Conservation (phyloP, 2,329 filamentous ascomycete genomes). For the Aspergillus vadensis region DNA sequence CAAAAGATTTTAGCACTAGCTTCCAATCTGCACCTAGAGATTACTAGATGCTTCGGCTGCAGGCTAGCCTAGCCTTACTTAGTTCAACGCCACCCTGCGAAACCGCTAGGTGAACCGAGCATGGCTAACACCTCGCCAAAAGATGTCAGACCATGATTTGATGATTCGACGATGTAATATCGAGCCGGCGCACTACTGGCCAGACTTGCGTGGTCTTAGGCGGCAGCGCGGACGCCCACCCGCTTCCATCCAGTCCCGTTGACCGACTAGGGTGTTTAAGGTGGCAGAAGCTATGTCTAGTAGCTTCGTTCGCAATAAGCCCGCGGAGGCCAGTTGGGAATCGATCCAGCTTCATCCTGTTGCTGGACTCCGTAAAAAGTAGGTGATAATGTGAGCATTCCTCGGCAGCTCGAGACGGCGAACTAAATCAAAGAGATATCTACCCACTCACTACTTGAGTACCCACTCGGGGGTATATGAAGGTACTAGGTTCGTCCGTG, state of each 20-base stretch:
- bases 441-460: neutral
- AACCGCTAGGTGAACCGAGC: conserved; percentile 3
- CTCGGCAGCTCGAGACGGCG: neutral
- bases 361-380: neutral
- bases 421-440: neutral
- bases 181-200: neutral
- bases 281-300: neutral
- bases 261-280: neutral
- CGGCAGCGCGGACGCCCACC: neutral
- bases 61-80: neutral
- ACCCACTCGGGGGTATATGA: neutral
- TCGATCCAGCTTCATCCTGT: neutral
- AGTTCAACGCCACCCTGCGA: neutral
- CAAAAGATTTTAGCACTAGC: neutral
- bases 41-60: conserved; percentile 1
- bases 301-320: neutral
- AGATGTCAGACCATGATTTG: neutral
- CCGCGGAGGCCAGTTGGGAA: neutral
- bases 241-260: neutral
- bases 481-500: neutral
- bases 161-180: neutral
- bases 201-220: neutral
- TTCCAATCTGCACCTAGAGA: neutral
- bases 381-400: neutral
- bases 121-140: neutral